These are phyloP conservation scores for Alternaria consortialis DNA, from an alignment of 2,329 filamentous ascomycete species.

Conservation along the genomic window DNA sequence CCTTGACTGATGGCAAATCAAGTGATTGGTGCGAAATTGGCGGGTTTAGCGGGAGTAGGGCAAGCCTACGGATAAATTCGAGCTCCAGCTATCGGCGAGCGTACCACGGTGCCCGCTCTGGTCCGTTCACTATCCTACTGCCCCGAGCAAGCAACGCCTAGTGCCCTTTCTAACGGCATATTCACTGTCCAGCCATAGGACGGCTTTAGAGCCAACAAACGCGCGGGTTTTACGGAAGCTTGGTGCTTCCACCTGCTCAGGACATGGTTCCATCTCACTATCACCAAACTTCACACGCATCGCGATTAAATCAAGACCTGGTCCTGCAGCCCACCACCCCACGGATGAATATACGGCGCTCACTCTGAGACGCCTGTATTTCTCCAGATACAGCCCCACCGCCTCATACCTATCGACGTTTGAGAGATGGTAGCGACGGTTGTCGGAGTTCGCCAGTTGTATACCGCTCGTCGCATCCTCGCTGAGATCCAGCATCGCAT, in stretches of 20 bases:
- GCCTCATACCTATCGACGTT: slow-evolving; percentile 31
- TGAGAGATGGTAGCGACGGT: slow-evolving; percentile 51
- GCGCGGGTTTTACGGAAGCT: slow-evolving; percentile 47
- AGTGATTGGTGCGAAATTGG: slow-evolving; percentile 46
- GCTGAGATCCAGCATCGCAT: slow-evolving; percentile 52
- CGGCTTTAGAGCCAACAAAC: slow-evolving; percentile 38
- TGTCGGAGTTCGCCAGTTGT: slow-evolving; percentile 43
- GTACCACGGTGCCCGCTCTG: slow-evolving; percentile 30
- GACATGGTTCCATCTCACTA: slow-evolving; percentile 46
- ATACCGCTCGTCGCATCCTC: slow-evolving; percentile 52
- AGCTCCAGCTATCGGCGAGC: slow-evolving; percentile 35
- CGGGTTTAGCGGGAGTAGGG: slow-evolving; percentile 20
- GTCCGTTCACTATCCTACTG: slow-evolving; percentile 35
- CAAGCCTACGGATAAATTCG: slow-evolving; percentile 43
- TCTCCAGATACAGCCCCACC: slow-evolving; percentile 39
- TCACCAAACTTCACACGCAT: slow-evolving; percentile 42
- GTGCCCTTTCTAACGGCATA: slow-evolving; percentile 45
- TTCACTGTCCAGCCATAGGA: slow-evolving; percentile 53
- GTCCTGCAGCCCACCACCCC: slow-evolving; percentile 40
- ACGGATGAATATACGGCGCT: slow-evolving; percentile 32
- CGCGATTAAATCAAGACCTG: slow-evolving; percentile 41
- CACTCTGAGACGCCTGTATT: slow-evolving; percentile 37
- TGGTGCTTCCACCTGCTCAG: slow-evolving; percentile 40
- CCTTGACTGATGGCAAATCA: slow-evolving; percentile 17
- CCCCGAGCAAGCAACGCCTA: slow-evolving; percentile 38